Conservation (phyloP, 208 protist species). For the Wallacemonas rigidus region DNA sequence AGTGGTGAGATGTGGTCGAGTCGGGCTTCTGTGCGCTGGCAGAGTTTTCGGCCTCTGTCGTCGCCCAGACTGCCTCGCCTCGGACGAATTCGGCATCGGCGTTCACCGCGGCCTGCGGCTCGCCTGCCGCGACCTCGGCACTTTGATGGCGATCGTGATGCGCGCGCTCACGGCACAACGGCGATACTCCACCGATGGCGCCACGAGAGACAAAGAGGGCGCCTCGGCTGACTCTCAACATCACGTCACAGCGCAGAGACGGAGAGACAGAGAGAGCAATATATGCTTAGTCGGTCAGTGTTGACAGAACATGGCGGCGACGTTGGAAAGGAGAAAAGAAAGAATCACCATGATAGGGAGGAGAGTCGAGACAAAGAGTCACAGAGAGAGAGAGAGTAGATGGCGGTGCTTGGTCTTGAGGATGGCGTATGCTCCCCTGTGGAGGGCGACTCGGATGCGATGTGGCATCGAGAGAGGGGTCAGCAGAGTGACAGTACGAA, state of each 20-base stretch:
- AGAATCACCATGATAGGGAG: not conserved
- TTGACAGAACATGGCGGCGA: no score
- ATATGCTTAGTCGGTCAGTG: no score
- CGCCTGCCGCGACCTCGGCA: not conserved
- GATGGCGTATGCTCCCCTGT: no score
- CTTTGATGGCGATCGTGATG: slow-evolving; percentile 7
- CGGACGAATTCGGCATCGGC: slow-evolving; percentile 6
- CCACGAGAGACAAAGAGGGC: not conserved
- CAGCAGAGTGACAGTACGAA: no score
- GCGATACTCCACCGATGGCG: not conserved
- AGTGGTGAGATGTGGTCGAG: no score
- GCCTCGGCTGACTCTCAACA: not conserved
- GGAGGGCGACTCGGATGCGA: no score
- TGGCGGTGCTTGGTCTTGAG: not conserved
- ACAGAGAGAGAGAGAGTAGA: not conserved
- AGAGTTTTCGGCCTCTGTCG: not conserved
- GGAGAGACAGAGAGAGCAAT: not conserved
- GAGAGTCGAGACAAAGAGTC: not conserved
- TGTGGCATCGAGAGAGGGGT: no score
- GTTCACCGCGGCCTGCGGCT: slow-evolving; percentile 6
- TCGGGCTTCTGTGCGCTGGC: not conserved
- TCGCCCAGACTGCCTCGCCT: slow-evolving; percentile 2
- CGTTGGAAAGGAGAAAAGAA: not conserved
- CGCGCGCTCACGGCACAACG: slow-evolving; percentile 1
- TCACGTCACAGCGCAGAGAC: not conserved